Percentiles rank a stretch among this genome's conserved stretches.
These are phyloP conservation scores for Penicillium paneum DNA, from an alignment of 2,329 filamentous ascomycete species.

Conservation along the genomic window DNA sequence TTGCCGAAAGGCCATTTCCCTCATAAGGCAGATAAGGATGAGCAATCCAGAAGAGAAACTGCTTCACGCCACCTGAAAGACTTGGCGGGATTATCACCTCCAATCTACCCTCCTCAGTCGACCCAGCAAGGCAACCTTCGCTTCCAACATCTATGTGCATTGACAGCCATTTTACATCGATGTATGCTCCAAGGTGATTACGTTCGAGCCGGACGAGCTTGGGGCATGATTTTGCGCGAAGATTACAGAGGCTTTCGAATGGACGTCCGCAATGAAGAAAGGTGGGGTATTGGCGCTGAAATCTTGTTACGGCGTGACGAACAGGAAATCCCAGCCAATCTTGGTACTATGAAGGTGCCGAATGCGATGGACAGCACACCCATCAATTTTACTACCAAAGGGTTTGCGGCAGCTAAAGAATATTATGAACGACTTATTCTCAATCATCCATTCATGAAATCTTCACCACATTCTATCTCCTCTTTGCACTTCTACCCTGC, in stretches of 20 bases:
- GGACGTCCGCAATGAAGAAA: slow-evolving; percentile 65
- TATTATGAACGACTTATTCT: slow-evolving; percentile 79
- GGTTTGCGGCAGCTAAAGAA: slow-evolving; percentile 57
- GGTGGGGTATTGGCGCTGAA: slow-evolving; percentile 84
- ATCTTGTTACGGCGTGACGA: slow-evolving; percentile 63
- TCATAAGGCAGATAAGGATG: slow-evolving; percentile 30
- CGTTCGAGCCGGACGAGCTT: slow-evolving; percentile 67
- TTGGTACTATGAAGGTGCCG: not conserved
- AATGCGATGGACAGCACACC: slow-evolving; percentile 4
- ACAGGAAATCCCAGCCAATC: slow-evolving; percentile 15
- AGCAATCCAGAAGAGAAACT: slow-evolving; percentile 10
- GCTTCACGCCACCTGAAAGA: slow-evolving; percentile 19
- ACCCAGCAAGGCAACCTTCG: slow-evolving; percentile 38
- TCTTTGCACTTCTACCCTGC: slow-evolving; percentile 77
- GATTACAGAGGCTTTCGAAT: slow-evolving; percentile 56
- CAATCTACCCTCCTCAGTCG: slow-evolving; percentile 35
- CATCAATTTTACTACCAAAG: slow-evolving; percentile 43
- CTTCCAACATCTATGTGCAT: slow-evolving; percentile 59
- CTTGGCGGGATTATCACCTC: slow-evolving; percentile 32
- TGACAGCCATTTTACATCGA: slow-evolving; percentile 68
- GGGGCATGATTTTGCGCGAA: slow-evolving; percentile 67
- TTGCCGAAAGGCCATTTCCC: slow-evolving; percentile 44
- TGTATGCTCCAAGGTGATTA: slow-evolving; percentile 71
- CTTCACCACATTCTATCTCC: slow-evolving; percentile 57
- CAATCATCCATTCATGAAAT: slow-evolving; percentile 68